Percentiles rank a stretch among this genome's conserved stretches.
These are phyloP conservation scores for Saccharomyces kudriavzevii DNA, from an alignment of 805 yeast species.

Conservation along the genomic window DNA sequence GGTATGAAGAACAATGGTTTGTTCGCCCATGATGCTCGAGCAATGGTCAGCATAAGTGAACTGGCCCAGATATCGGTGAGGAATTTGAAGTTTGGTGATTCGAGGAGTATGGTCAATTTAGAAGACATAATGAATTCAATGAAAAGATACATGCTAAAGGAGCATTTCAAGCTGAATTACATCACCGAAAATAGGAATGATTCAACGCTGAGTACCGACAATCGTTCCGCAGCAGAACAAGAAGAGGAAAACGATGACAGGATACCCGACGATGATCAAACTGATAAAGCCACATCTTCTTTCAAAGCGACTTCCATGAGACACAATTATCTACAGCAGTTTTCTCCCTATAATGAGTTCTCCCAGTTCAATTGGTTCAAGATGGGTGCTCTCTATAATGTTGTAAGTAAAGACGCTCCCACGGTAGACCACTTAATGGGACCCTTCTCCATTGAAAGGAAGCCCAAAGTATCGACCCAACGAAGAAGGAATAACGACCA, in stretches of 20 bases:
- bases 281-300: conserved; percentile 12
- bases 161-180: conserved; percentile 18
- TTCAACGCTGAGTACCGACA: background rate
- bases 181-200: conserved; percentile 10
- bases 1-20: conserved; percentile 33
- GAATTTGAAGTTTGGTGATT: conserved; percentile 50
- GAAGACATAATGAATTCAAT: conserved; percentile 38
- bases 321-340: conserved; percentile 18
- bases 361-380: conserved; percentile 50
- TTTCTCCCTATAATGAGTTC: conserved; percentile 30
- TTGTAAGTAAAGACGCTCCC: conserved; percentile 38
- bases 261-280: conserved; percentile 11
- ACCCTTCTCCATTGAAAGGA: conserved; percentile 56
- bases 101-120: conserved; percentile 42
- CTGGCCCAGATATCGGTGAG: conserved; percentile 58
- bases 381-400: conserved; percentile 45
- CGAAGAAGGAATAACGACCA: conserved; percentile 38
- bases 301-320: conserved; percentile 10
- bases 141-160: conserved; percentile 34
- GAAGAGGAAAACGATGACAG: conserved; percentile 18
- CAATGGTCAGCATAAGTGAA: conserved; percentile 50
- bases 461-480: conserved; percentile 27
- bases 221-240: background rate
- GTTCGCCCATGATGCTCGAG: conserved; percentile 58
- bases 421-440: conserved; percentile 59